Evolutionary conservation across 805 yeast genomes (phyloP).

Genomic region (Suhomyces emberorum): DNA sequence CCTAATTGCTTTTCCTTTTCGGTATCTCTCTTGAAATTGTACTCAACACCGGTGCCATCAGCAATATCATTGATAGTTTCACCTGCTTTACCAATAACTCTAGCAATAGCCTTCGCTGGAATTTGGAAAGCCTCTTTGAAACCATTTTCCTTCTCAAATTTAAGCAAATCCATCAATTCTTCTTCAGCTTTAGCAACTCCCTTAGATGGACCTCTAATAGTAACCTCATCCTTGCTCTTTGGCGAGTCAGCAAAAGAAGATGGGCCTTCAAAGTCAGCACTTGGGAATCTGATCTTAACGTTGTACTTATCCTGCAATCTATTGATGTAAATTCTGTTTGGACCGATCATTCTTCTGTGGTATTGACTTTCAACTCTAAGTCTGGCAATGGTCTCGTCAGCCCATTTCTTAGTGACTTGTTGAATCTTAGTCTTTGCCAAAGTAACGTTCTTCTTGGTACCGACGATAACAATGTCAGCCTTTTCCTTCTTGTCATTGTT

Average conservation of each 20-base stretch:
- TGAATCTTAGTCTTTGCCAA: slow-evolving; percentile 61
- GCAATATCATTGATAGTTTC: slow-evolving; percentile 78
- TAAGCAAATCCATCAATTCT: slow-evolving; percentile 77
- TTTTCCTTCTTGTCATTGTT: slow-evolving; percentile 28
- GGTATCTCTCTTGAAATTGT: slow-evolving; percentile 40
- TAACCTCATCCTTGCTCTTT: slow-evolving; percentile 56
- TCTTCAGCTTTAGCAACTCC: slow-evolving; percentile 81
- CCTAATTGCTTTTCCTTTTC: slow-evolving; percentile 47
- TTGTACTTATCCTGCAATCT: slow-evolving; percentile 85
- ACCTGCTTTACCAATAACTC: slow-evolving; percentile 88
- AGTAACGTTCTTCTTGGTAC: slow-evolving; percentile 74
- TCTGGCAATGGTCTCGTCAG: slow-evolving; percentile 70
- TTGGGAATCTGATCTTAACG: slow-evolving; percentile 76
- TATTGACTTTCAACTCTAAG: slow-evolving; percentile 70
- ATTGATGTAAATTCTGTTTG: slow-evolving; percentile 73
- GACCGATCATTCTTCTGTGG: slow-evolving; percentile 82
- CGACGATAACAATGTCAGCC: slow-evolving; percentile 60
- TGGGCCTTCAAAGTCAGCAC: slow-evolving; percentile 31
- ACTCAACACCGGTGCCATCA: slow-evolving; percentile 62
- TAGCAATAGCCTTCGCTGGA: slow-evolving; percentile 71
- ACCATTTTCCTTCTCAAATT: slow-evolving; percentile 86
- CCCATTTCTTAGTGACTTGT: slow-evolving; percentile 66
- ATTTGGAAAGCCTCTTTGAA: slow-evolving; percentile 59
- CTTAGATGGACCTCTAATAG: slow-evolving; percentile 83
- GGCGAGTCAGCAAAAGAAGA: slow-evolving; percentile 32